Percentiles rank a stretch among this genome's conserved stretches.
Conservation (phyloP, 768 basidiomycete species). For the Austroboletus eburneus region DNA sequence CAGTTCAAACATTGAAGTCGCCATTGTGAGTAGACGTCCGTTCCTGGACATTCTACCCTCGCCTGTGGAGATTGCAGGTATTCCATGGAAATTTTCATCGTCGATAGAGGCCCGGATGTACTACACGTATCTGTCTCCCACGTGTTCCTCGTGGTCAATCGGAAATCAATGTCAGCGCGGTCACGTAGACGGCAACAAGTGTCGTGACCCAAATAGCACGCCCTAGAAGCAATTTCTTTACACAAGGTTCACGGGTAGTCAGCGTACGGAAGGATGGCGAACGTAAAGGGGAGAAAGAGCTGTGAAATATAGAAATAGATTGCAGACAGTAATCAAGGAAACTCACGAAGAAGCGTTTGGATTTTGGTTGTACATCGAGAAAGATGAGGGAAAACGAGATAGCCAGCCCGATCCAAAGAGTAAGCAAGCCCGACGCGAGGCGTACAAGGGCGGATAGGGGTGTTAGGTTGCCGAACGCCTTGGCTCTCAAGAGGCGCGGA, state of each 20-base stretch:
- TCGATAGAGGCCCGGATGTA: no score
- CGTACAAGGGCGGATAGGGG: conserved; percentile 85
- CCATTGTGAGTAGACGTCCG: no score
- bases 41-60: no score
- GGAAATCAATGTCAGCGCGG: conserved; percentile 85
- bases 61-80: background rate
- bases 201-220: conserved; percentile 90
- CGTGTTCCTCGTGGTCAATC: conserved; percentile 1
- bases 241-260: conserved; percentile 88
- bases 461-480: conserved; percentile 97
- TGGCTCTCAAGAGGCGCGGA: conserved; percentile 92
- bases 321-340: background rate
- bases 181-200: conserved; percentile 71
- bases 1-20: no score
- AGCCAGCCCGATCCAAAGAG: conserved; percentile 94
- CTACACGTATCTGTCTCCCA: background rate
- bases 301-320: conserved; percentile 30
- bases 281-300: conserved; percentile 92
- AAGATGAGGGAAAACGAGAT: conserved; percentile 90
- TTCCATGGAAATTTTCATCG: conserved; percentile 3
- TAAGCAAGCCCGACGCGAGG: conserved; percentile 77
- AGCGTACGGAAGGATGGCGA: conserved; percentile 93
- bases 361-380: conserved; percentile 88
- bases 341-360: conserved; percentile 92
- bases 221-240: conserved; percentile 82